phyloP scores from a whole-genome alignment of 1,284 basidiomycete genomes.

The Trichosporon asahii region DNA sequence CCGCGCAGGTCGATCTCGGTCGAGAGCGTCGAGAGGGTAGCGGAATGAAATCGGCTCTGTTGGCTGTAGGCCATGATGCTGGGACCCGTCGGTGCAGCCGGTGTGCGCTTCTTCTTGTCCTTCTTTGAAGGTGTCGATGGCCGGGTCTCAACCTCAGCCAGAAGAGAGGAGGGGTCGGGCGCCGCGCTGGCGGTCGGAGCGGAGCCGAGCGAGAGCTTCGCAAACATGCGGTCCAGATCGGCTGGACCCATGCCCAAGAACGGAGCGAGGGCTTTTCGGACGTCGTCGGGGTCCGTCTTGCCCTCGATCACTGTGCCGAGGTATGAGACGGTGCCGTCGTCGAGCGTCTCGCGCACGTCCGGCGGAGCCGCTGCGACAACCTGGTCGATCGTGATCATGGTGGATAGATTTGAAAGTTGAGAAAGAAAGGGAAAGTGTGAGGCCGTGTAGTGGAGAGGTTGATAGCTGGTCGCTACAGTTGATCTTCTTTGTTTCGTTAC shows the following conservation, averaged over 20 bases:
- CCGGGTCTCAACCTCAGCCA: neutral
- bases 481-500: neutral
- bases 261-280: slow-evolving; percentile 17
- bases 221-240: slow-evolving; percentile 20
- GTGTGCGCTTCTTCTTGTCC: neutral
- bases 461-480: neutral
- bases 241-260: slow-evolving; percentile 19
- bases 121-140: slow-evolving; percentile 7
- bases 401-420: neutral
- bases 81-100: neutral
- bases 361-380: slow-evolving; percentile 17
- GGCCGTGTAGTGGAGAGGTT: neutral
- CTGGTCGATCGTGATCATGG: slow-evolving; percentile 20
- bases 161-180: neutral
- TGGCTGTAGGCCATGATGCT: slow-evolving; percentile 31
- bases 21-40: slow-evolving; percentile 50
- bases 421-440: neutral
- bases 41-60: slow-evolving; percentile 56
- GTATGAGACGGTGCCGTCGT: slow-evolving; percentile 19
- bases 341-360: slow-evolving; percentile 20
- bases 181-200: neutral
- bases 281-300: slow-evolving; percentile 8
- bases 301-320: slow-evolving; percentile 13
- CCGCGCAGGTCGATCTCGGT: slow-evolving; percentile 57
- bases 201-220: neutral